phyloP scores from a whole-genome alignment of 805 yeast species.

The Starmerella cellae region DNA sequence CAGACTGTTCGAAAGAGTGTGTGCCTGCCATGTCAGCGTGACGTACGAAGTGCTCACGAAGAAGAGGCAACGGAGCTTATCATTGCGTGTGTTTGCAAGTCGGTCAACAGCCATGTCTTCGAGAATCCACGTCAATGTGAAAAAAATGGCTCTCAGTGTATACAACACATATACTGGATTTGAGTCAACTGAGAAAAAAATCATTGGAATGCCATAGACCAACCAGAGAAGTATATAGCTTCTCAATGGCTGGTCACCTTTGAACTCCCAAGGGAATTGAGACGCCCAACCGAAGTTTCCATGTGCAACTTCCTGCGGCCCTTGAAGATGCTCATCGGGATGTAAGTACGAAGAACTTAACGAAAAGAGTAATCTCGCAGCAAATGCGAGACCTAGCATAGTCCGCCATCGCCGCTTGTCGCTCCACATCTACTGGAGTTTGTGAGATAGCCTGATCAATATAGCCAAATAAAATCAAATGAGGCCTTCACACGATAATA shows the following conservation, averaged over 20 bases:
- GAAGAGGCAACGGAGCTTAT: conserved; percentile 30
- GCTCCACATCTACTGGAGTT: conserved; percentile 6
- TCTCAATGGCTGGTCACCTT: conserved; percentile 43
- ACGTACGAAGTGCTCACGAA: conserved; percentile 48
- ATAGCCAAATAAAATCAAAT: too few relatives aligned
- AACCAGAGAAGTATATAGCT: conserved; percentile 57
- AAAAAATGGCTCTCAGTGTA: conserved; percentile 39
- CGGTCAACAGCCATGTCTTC: conserved; percentile 35
- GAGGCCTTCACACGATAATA: too few relatives aligned
- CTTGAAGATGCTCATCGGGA: conserved; percentile 95
- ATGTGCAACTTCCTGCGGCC: conserved; percentile 56
- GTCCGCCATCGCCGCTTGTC: conserved; percentile 33
- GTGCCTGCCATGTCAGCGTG: conserved; percentile 68
- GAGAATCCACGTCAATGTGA: conserved; percentile 29
- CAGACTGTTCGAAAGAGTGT: conserved; percentile 75
- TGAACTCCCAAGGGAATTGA: conserved; percentile 76
- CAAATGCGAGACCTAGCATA: conserved; percentile 34
- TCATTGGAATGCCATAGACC: conserved; percentile 51
- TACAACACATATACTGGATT: conserved; percentile 42
- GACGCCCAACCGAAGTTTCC: conserved; percentile 34
- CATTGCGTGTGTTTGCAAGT: conserved; percentile 38
- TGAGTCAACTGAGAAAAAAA: conserved; percentile 29
- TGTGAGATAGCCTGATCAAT: too few relatives aligned
- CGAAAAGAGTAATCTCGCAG: conserved; percentile 42
- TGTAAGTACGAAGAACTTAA: conserved; percentile 75